A percentile compares a stretch with the other conserved stretches of the same genome.
Conservation (phyloP, 2,329 filamentous ascomycete species). For the Colletotrichum cordylinicola region DNA sequence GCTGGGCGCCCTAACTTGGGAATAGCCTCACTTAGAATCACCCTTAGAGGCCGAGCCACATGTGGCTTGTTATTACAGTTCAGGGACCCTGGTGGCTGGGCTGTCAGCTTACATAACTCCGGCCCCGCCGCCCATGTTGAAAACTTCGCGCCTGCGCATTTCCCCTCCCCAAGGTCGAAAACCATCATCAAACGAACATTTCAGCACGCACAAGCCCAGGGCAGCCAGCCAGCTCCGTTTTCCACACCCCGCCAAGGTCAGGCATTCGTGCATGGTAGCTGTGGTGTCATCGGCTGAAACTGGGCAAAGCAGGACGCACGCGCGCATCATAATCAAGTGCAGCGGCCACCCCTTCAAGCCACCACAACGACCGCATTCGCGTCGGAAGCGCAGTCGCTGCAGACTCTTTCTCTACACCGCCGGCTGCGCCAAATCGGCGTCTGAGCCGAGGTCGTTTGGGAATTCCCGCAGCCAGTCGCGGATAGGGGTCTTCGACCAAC, state of each 20-base stretch:
- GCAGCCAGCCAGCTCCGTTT: slow-evolving; percentile 6
- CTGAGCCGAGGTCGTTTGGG: not conserved
- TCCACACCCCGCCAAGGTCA: slow-evolving; percentile 16
- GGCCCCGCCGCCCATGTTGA: slow-evolving; percentile 14
- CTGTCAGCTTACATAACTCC: not conserved
- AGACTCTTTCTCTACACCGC: not conserved
- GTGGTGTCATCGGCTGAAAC: slow-evolving; percentile 22
- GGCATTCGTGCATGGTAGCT: slow-evolving; percentile 22
- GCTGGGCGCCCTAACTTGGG: not conserved
- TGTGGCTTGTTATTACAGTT: not conserved
- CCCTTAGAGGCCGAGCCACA: not conserved
- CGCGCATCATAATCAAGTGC: slow-evolving; percentile 2
- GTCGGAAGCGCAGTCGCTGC: not conserved
- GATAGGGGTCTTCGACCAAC: not conserved
- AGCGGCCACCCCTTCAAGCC: not conserved
- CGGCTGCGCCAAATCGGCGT: not conserved
- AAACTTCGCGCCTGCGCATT: slow-evolving; percentile 31
- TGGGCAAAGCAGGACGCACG: not conserved
- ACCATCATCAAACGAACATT: slow-evolving; percentile 29
- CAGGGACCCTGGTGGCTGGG: not conserved
- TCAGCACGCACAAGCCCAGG: slow-evolving; percentile 27
- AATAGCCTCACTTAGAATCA: not conserved
- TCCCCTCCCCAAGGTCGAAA: slow-evolving; percentile 29
- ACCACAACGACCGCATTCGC: not conserved
- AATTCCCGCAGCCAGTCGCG: not conserved